Base-by-base conservation (phyloP, 2,329 filamentous ascomycete species). In the Fusarium pseudonygamai region DNA sequence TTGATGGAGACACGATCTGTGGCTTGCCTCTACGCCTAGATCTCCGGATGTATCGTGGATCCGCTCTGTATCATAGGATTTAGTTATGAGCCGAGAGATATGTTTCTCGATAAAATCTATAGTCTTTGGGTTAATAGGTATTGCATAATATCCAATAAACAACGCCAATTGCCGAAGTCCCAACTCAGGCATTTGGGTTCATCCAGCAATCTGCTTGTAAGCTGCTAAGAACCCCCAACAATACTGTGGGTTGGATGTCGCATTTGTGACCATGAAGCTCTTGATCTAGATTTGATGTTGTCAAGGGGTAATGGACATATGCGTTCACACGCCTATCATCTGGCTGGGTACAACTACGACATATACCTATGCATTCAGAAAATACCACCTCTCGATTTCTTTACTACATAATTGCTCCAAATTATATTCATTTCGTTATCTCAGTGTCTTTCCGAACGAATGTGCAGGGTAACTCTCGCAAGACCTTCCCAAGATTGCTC, bases 381-480 rank as follows among this genome's bases (percentile, higher is more conserved):
- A 20, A 3, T 5, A 2, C 6, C 16, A 1, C 2, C 10, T 18
- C 2, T 12, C 20, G 13, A 28, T 37, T 12, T 1, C 12, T 7
- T 10, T 15, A 18, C 14, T n/a, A 22, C 1, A 36, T 5, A 15
- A 11, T 3, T 28, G 6, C 8, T 26, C 18, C 3, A 1, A 2
- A 18, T 28, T 26, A 6, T 2, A 34, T 9, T 34, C 18, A 12
- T 22, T 5, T 14, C 16, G 9, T 32, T 16, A 26, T 26, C 5
- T 20, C 28, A 16, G 6, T 16, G 15, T 24, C 15, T 20, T 47
- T 22, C 7, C 4, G 5, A 3, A 7, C 7, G 15, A 4, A 16
- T 10, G 26, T 68, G 11, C 60, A 68, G 65, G 64, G 65, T 68
- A 62, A 16, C n/a, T 8, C 9, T 53, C 4, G 16, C 7, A 5